Evolutionary conservation across 2,329 filamentous ascomycete species (phyloP), one percentile per base, ranked within the genome.

Genomic region (Xylariaceae sp.): DNA sequence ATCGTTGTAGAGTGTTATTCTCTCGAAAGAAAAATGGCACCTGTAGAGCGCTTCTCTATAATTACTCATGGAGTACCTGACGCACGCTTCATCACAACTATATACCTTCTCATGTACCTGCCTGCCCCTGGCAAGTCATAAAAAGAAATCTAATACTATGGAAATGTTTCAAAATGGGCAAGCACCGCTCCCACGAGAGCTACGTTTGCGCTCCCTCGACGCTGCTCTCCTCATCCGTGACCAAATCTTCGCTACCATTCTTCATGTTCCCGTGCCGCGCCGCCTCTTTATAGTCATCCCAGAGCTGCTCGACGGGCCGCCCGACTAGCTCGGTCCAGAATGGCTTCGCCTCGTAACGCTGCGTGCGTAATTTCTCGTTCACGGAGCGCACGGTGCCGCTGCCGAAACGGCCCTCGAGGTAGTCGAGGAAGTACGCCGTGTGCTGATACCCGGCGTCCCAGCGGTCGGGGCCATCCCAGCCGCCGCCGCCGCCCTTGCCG

Each of bases 381-480:
- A 93, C 63, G 42, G 69, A 73, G 42, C 78, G 68, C 19, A 86
- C 72, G 0, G 77, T 78, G 7, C 78, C 80, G 8, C 62, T 56
- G 0, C 80, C 81, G 51, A 78, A 85, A 36, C 73, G 73, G 28
- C 69, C 63, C 66, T 96, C 90, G 35, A 97, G 67, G 68, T 88
- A 95, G 41, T 93, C 83, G 38, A 97, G 66, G 54, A 97, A 97
- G 63, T 88, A 97, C 1, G 83, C 93, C 6, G 91, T 97, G 51
- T 85, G 79, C 68, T 96, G 85, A 65, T 97, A 97, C 0, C 90
- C 90, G 30, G 74, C 78, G 63, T 95, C 89, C 90, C 90, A 96
- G 33, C 33, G 33, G 33, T 18, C 33, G 33, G 33, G 33, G 15
- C 15, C 16, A 17, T 35, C 33, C 30, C 30, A 32, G 12, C 13